Percentiles rank a stretch among this genome's conserved stretches.
Evolutionary conservation across 257 asterid genomes (phyloP).

Genomic region (Jasminum sambac): DNA sequence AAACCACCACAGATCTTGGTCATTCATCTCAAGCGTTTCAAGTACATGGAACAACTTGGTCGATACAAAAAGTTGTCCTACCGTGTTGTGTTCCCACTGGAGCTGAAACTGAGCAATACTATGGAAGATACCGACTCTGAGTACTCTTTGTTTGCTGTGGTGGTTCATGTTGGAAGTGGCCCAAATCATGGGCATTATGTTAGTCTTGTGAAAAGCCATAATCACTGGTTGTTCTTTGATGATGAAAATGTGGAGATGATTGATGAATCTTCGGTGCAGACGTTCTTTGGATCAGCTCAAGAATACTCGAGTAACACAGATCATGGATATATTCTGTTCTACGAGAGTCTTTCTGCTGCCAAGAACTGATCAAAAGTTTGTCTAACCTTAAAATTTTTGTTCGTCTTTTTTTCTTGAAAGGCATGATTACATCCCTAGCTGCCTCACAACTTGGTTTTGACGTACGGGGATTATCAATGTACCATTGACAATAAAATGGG

Average conservation of each 20-base stretch:
- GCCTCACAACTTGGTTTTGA: slow-evolving; percentile 27
- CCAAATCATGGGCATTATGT: slow-evolving; percentile 84
- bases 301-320: slow-evolving; percentile 75
- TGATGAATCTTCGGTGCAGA: slow-evolving; percentile 74
- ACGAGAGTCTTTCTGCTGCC: slow-evolving; percentile 43
- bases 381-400: slow-evolving; percentile 22
- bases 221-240: slow-evolving; percentile 78
- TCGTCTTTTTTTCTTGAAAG: not conserved
- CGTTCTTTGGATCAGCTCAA: slow-evolving; percentile 79
- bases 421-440: slow-evolving; percentile 19
- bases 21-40: slow-evolving; percentile 82
- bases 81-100: slow-evolving; percentile 76
- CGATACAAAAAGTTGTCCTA: slow-evolving; percentile 69
- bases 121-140: slow-evolving; percentile 59
- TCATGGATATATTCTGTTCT: slow-evolving; percentile 77
- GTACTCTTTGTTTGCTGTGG: slow-evolving; percentile 74
- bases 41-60: slow-evolving; percentile 74
- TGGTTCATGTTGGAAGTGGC: slow-evolving; percentile 80
- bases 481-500: slow-evolving; percentile 30
- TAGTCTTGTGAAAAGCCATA: slow-evolving; percentile 78
- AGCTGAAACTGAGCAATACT: slow-evolving; percentile 65
- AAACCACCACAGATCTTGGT: slow-evolving; percentile 71
- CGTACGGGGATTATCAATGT: slow-evolving; percentile 36
- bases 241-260: slow-evolving; percentile 85
- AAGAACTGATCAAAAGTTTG: slow-evolving; percentile 31